A percentile compares a stretch with the other conserved stretches of the same genome.
phyloP scores from a whole-genome alignment of 441 rosid species.

The Lepidium campestre region DNA sequence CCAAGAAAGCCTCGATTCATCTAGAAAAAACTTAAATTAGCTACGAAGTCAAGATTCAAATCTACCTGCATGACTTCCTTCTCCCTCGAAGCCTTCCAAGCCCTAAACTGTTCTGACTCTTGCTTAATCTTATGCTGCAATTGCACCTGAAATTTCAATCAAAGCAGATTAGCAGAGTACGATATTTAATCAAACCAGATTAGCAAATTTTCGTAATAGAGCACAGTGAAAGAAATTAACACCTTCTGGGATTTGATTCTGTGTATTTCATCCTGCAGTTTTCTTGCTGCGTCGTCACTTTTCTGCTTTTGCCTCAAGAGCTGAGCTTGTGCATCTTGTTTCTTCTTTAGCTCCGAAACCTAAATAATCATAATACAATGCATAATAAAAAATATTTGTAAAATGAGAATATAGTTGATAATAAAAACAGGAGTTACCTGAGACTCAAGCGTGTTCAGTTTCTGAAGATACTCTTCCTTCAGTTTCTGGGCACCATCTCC shows the following conservation, averaged over 20 bases:
- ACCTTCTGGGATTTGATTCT: constrained; percentile 93
- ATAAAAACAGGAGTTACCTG: constrained; percentile 46
- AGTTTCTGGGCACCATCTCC: constrained; percentile 83
- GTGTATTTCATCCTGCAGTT: constrained; percentile 88
- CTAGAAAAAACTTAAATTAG: neutral
- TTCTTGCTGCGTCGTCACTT: constrained; percentile 83
- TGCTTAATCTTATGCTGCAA: constrained; percentile 95
- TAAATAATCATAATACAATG: constrained; percentile 19
- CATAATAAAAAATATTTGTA: neutral
- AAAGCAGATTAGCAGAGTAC: constrained; percentile 12
- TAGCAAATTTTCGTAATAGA: neutral
- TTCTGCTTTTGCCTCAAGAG: constrained; percentile 92
- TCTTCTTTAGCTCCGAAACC: constrained; percentile 88
- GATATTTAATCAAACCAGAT: neutral
- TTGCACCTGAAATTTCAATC: constrained; percentile 56
- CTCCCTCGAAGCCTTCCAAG: constrained; percentile 90
- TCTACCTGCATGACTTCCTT: constrained; percentile 97
- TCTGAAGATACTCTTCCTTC: constrained; percentile 87
- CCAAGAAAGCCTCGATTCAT: neutral
- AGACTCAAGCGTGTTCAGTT: constrained; percentile 77
- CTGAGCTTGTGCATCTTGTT: constrained; percentile 97
- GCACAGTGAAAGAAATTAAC: neutral
- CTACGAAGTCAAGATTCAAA: neutral
- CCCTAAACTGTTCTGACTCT: constrained; percentile 89
- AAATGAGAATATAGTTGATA: neutral